Evolutionary conservation across 352 stramenopile species (phyloP), one percentile per base, ranked within the genome.

Genomic region (Paralagenidium karlingii): DNA sequence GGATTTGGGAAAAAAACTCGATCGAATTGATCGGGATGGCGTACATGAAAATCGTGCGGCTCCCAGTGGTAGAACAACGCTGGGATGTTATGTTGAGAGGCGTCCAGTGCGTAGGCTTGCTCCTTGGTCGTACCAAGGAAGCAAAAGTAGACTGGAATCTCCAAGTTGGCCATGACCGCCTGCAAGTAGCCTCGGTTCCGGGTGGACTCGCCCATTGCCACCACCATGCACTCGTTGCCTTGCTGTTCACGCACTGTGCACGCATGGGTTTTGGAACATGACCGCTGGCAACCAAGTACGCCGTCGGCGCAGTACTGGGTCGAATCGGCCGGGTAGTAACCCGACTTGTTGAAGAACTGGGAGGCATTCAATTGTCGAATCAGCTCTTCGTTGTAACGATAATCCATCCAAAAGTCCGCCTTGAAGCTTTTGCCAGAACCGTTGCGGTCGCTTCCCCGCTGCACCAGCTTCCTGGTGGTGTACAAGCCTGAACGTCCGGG

Each of bases 61-160:
- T 76, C 40, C 21, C 51, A 78, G 33, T 78, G 58, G 31, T 71
- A 76, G 44, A 82, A 82, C 1, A 75, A 19, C 15, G 78, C 61
- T 1, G 53, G 48, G 2, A 15, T 18, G 1, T 48, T 47, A 6
- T 43, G 38, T 5, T 32, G n/a, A 26, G 63, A 58, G 24, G 45
- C 48, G 2, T 64, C 53, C 7, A 62, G 31, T 3, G 53, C 62
- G 29, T 66, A 77, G 7, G 47, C 24, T 12, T 60, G 45, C 8
- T 67, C 40, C 8, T 39, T 56, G 8, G 37, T 46, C 27, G 74
- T 73, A 0, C 63, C 63, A 15, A 76, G 29, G 34, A 79, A 82
- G 47, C 65, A 82, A 28, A 82, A 78, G 53, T 80, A 82, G 0
- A 66, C 60, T 3, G 66, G 66, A 10, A 82, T 59, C 6, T 49